Percentiles rank a stretch among this genome's conserved stretches.
Conservation (phyloP, 805 yeast species). For the Ogataea dorogensis region DNA sequence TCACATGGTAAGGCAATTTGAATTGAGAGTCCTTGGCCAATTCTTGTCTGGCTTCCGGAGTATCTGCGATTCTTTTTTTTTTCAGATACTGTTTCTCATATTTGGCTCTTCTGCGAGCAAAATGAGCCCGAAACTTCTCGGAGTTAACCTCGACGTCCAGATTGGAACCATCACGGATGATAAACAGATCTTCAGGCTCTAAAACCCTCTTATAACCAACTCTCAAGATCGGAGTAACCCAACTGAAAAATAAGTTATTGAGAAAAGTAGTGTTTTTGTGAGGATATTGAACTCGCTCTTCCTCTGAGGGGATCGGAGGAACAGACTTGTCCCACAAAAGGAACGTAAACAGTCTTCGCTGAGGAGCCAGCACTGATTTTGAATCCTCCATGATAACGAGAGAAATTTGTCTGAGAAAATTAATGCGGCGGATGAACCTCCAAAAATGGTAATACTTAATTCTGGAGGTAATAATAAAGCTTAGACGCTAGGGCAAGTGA, state of each 20-base stretch:
- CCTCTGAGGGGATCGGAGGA: slow-evolving; percentile 53
- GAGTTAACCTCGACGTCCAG: slow-evolving; percentile 43
- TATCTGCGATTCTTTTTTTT: slow-evolving; percentile 32
- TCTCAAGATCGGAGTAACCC: slow-evolving; percentile 63
- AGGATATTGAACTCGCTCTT: slow-evolving; percentile 50
- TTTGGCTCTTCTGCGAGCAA: slow-evolving; percentile 32
- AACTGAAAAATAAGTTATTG: slow-evolving; percentile 52
- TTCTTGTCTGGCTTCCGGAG: slow-evolving; percentile 37
- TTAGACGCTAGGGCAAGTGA: slow-evolving; percentile 16
- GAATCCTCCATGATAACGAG: not conserved
- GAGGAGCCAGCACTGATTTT: slow-evolving; percentile 29
- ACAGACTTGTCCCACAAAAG: slow-evolving; percentile 34
- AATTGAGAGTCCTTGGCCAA: slow-evolving; percentile 38
- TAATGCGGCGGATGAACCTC: not conserved
- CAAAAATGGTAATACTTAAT: not conserved
- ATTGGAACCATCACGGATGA: slow-evolving; percentile 37
- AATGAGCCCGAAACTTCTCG: slow-evolving; percentile 34
- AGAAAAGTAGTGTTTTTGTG: slow-evolving; percentile 38
- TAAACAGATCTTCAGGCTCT: slow-evolving; percentile 61
- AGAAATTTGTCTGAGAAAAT: slow-evolving; percentile 1
- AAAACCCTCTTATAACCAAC: slow-evolving; percentile 72
- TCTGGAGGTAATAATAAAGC: slow-evolving; percentile 7
- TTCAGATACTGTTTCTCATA: slow-evolving; percentile 34
- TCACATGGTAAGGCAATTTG: slow-evolving; percentile 42
- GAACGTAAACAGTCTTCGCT: slow-evolving; percentile 36